Evolutionary conservation across 2,329 filamentous ascomycete species (phyloP), one percentile per base, ranked within the genome.

Genomic region (Sarocladiaceae sp.): DNA sequence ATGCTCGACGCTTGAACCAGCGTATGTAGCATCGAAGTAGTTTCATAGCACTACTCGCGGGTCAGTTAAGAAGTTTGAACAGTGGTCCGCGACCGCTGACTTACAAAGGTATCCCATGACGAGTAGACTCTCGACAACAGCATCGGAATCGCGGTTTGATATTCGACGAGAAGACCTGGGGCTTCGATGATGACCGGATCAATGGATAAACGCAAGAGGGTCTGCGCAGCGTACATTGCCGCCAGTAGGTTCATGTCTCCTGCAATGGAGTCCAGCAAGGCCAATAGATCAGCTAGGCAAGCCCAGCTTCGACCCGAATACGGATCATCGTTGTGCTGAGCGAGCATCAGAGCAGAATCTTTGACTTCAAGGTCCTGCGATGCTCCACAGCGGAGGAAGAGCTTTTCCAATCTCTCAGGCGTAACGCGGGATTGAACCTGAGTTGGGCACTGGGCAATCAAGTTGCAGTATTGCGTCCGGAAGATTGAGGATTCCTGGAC

Each of bases 311-410:
- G 69, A n/a, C 60, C 64, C 23, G 59, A 57, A 51, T 68, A 67
- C n/a, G 64, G 62, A 15, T 66, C 63, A 2, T 54, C 52, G 15
- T 26, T 55, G 13, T 29, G 53, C 37, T 62, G 67, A 50, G 31
- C 60, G 47, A 59, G 35, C 10, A 52, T 28, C 31, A 64, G 52
- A 42, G 54, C 53, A 2, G 59, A 56, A n/a, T 58, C 53, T 2
- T 58, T 58, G 29, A 60, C 61, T 40, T 64, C 66, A 15, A 79
- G 66, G 35, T 77, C 74, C 29, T 73, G 69, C 2, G 71, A 69
- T 1, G 82, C 83, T 3, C 86, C 85, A 5, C 90, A 62, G 15
- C 68, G 69, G 49, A 66, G 65, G 55, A 92, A 86, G 11, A 90
- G 66, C 5, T 69, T 63, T 49, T 80, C 59, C 51, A 84, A 57